These are phyloP conservation scores for Whalleya microplaca DNA, from an alignment of 2,329 filamentous ascomycete species.

Conservation along the genomic window DNA sequence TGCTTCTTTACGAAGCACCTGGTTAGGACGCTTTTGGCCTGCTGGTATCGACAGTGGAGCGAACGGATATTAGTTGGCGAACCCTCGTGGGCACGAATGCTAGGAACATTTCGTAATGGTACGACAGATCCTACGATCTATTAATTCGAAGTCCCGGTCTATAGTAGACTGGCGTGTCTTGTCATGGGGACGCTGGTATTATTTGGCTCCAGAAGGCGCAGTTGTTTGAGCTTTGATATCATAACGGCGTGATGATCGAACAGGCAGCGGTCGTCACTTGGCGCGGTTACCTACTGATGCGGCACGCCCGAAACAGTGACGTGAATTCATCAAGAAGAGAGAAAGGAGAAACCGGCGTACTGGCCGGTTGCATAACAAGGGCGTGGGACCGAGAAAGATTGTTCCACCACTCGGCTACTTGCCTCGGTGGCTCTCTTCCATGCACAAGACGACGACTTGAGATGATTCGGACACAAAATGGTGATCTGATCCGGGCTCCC, in stretches of 20 bases:
- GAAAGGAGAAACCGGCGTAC: slow-evolving; percentile 1
- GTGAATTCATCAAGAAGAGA: slow-evolving; percentile 3
- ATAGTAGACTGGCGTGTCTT: neutral
- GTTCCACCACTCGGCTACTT: slow-evolving; percentile 9
- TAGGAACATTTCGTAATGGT: neutral
- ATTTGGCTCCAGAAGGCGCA: slow-evolving; percentile 9
- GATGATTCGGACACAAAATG: slow-evolving; percentile 3
- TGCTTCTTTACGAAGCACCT: neutral
- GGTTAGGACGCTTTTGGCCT: neutral
- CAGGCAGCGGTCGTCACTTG: neutral
- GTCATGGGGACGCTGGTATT: neutral
- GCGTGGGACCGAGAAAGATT: neutral
- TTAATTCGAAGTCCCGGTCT: neutral
- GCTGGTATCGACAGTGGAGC: neutral
- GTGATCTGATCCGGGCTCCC: slow-evolving; percentile 16
- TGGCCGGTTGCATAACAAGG: slow-evolving; percentile 9
- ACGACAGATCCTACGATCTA: neutral
- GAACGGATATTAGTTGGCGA: neutral
- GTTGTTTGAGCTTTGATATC: slow-evolving; percentile 1
- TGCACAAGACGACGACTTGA: neutral
- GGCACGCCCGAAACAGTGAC: slow-evolving; percentile 5
- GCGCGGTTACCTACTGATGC: slow-evolving; percentile 8
- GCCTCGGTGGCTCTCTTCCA: neutral
- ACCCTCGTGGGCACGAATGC: neutral
- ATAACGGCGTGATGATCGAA: neutral